Evolutionary conservation across 2,329 filamentous ascomycete genomes (phyloP), one percentile per base, ranked within the genome.

Genomic region (Ascochyta pisi): DNA sequence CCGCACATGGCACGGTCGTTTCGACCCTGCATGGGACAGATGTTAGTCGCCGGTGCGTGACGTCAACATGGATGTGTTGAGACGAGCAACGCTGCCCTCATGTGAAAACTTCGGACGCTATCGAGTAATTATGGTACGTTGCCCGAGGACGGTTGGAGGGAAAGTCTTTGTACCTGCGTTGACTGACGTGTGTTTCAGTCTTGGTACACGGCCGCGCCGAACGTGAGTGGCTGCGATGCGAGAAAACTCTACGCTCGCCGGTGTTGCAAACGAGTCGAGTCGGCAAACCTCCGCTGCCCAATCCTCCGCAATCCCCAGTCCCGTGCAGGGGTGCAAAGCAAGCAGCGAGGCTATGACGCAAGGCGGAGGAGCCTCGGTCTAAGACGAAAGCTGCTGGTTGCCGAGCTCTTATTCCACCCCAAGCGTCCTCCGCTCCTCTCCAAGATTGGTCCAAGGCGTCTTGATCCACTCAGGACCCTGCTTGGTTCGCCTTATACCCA

Each of bases 401-500:
- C 65, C 64, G 62, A 66, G 65, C 56, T 59, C 65, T 64, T 63
- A 57, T 66, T 61, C 57, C 52, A 63, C 60, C 50, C 57, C 61
- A 66, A 67, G 63, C 62, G 60, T 60, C 44, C 53, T 64, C 60
- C 62, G 51, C 58, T 57, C 45, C 47, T 57, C 58, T 62, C 61
- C 59, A 60, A 61, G 63, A 67, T 65, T 69, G 65, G 65, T 41
- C 50, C 60, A 65, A 60, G 52, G 53, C 37, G 54, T 29, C 55
- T 54, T 39, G 58, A 52, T 61, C 66, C 66, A 69, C 64, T 53
- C 54, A 54, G 45, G 53, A 57, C 55, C 66, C 61, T 67, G 66
- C 57, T 68, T 60, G 58, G 54, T 58, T 64, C 50, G 62, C 59
- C 64, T 61, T 56, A 58, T 62, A 54, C 62, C 66, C 66, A 69